Conservation (phyloP, 768 basidiomycete genomes). For the Calocybe indica region DNA sequence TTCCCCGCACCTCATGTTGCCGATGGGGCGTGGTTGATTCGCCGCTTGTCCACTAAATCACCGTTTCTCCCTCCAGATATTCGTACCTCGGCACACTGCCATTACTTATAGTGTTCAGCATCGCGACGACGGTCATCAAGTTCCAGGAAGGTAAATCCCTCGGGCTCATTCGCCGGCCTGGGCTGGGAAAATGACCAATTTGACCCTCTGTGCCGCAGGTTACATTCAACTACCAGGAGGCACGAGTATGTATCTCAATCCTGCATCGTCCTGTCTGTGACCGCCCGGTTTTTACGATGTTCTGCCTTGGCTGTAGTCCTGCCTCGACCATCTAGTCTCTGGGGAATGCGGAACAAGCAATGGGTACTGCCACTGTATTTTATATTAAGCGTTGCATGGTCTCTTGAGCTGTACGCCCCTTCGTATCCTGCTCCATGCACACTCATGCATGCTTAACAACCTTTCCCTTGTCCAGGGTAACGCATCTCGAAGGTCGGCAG, state of each 20-base stretch:
- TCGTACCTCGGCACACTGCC: conserved; percentile 73
- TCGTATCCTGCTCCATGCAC: conserved; percentile 1
- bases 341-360: conserved; percentile 34
- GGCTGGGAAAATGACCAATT: neutral
- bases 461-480: conserved; percentile 40
- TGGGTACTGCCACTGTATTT: conserved; percentile 71
- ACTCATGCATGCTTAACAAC: conserved; percentile 1
- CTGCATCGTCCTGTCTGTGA: neutral
- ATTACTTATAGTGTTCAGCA: conserved; percentile 56
- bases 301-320: conserved; percentile 31
- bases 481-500: conserved; percentile 70
- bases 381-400: conserved; percentile 68
- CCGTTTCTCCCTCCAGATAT: conserved; percentile 37
- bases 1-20: neutral
- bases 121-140: conserved; percentile 60
- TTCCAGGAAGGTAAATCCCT: conserved; percentile 58
- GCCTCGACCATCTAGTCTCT: conserved; percentile 51
- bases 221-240: conserved; percentile 29
- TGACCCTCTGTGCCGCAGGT: conserved; percentile 26
- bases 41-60: too few species aligned
- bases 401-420: conserved; percentile 62
- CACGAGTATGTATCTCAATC: conserved; percentile 19
- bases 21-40: too few species aligned
- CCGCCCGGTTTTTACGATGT: neutral
- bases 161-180: neutral